Conservation (phyloP, 202 grass and related monocot species). For the Bolboschoenoplectus hybrid region DNA sequence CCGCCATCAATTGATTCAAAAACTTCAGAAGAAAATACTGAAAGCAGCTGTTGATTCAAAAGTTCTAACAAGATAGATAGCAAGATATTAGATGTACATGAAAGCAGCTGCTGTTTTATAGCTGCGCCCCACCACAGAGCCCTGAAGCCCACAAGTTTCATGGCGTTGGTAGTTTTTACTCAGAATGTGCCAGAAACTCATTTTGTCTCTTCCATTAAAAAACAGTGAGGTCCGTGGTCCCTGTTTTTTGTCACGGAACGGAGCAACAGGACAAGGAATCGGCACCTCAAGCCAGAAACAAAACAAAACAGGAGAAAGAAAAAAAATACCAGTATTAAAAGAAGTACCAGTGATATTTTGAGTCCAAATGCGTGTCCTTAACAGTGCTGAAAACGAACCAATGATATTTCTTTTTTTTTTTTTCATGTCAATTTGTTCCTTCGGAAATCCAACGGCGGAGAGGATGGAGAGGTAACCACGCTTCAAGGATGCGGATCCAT, state of each 20-base stretch:
- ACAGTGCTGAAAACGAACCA: not conserved
- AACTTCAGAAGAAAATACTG: too few relatives aligned
- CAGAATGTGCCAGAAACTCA: not conserved
- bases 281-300: not conserved
- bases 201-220: not conserved
- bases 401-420: not conserved
- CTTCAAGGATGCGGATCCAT: too few relatives aligned
- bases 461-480: not conserved
- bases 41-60: too few relatives aligned
- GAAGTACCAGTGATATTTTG: not conserved
- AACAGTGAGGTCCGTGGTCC: too few relatives aligned
- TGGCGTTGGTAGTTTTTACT: too few relatives aligned
- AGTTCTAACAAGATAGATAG: too few relatives aligned
- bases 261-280: not conserved
- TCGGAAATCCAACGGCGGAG: constrained; percentile 5
- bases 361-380: constrained; percentile 7
- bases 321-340: not conserved
- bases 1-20: too few relatives aligned
- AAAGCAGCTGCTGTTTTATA: too few relatives aligned
- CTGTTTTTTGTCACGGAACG: not conserved
- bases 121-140: too few relatives aligned
- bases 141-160: too few relatives aligned
- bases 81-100: too few relatives aligned
- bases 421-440: not conserved
- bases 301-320: not conserved